These are phyloP conservation scores for Exophiala dermatitidis DNA, from an alignment of 2,329 filamentous ascomycete species.

Conservation along the genomic window DNA sequence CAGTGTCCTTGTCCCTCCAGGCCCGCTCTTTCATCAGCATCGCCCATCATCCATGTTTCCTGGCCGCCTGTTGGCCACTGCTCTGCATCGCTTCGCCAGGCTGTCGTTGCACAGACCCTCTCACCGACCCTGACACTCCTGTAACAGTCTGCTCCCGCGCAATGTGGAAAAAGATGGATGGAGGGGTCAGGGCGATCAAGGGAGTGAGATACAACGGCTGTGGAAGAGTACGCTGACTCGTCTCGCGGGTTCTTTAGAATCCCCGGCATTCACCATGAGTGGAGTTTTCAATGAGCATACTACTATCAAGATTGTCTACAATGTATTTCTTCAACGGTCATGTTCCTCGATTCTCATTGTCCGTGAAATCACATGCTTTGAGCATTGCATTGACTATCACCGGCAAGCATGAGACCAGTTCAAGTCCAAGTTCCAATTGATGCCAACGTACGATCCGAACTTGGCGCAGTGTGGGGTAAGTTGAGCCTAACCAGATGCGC, in stretches of 20 bases:
- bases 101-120: background rate
- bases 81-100: background rate
- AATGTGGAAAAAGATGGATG: background rate
- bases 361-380: too few species aligned
- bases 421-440: background rate
- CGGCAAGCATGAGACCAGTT: too few species aligned
- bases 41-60: background rate
- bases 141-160: background rate
- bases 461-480: background rate
- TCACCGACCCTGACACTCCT: background rate
- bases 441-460: background rate
- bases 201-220: background rate
- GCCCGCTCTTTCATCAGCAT: background rate
- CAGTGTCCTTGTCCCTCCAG: background rate
- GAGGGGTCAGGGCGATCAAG: background rate
- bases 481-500: background rate
- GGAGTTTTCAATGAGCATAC: too few species aligned
- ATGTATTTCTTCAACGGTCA: too few species aligned
- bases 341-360: too few species aligned
- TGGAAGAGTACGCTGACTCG: too few species aligned
- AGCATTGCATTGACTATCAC: too few species aligned
- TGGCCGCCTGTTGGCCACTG: background rate
- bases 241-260: too few species aligned
- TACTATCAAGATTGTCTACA: too few species aligned
- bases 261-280: too few species aligned